Percentiles rank a stretch among this genome's conserved stretches.
Conservation (phyloP, 2,329 filamentous ascomycete species). For the Penicillium fuscoglaucum region DNA sequence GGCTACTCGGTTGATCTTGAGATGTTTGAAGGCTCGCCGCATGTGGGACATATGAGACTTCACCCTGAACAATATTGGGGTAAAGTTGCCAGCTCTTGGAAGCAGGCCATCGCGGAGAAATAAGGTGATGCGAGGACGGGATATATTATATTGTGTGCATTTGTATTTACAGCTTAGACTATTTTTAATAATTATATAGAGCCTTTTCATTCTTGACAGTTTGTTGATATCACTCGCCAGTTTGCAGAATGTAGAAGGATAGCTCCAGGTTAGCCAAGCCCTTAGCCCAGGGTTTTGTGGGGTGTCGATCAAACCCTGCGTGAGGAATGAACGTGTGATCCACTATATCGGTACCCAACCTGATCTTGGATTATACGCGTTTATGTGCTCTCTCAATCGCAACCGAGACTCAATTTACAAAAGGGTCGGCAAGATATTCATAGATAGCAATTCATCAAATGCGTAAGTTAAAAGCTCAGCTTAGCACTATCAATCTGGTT, state of each 20-base stretch:
- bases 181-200: slow-evolving; percentile 3
- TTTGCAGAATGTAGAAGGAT: too few relatives aligned
- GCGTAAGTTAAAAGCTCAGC: not conserved
- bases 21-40: slow-evolving; percentile 58
- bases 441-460: not conserved
- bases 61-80: slow-evolving; percentile 61
- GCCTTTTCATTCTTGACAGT: not conserved
- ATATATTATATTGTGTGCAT: not conserved
- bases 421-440: not conserved
- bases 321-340: not conserved
- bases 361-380: not conserved
- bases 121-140: not conserved
- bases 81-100: slow-evolving; percentile 19
- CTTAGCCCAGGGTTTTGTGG: not conserved
- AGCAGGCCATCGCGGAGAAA: slow-evolving; percentile 12
- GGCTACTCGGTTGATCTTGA: slow-evolving; percentile 55
- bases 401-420: too few relatives aligned
- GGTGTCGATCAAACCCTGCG: not conserved
- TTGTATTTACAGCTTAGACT: not conserved
- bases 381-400: not conserved
- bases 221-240: not conserved
- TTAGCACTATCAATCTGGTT: not conserved
- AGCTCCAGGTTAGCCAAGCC: not conserved
- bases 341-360: not conserved
- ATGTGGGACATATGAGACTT: slow-evolving; percentile 62